Evolutionary conservation across 2,329 filamentous ascomycete genomes (phyloP).

Genomic region (Domatiomyces globalis): DNA sequence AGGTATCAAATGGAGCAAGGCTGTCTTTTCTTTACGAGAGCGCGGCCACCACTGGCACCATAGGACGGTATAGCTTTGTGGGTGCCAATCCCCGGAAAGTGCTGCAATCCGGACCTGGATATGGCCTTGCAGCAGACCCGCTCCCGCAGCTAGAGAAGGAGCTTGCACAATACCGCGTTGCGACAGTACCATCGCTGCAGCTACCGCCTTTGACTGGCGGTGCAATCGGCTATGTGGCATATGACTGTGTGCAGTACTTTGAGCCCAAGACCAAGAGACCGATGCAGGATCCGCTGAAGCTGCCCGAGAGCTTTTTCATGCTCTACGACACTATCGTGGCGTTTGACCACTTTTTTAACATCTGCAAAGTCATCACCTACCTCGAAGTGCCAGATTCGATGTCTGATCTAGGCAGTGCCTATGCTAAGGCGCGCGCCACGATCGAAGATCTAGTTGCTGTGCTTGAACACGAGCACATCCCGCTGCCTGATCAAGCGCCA

Average conservation of each 20-base stretch:
- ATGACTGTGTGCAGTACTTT: conserved; percentile 95
- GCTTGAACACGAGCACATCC: conserved; percentile 59
- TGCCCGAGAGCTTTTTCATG: conserved; percentile 95
- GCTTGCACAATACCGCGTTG: conserved; percentile 63
- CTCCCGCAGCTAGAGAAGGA: conserved; percentile 70
- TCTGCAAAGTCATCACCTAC: conserved; percentile 88
- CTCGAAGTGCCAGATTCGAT: conserved; percentile 50
- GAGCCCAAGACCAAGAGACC: conserved; percentile 88
- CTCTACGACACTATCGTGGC: conserved; percentile 88
- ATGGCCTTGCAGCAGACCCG: conserved; percentile 73
- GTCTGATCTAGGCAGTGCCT: conserved; percentile 49
- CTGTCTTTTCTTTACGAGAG: conserved; percentile 94
- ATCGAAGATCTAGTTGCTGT: conserved; percentile 56
- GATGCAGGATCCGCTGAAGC: conserved; percentile 72
- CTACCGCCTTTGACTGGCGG: conserved; percentile 81
- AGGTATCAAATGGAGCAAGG: conserved; percentile 42
- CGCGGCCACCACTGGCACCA: conserved; percentile 76
- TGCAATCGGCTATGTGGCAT: conserved; percentile 91
- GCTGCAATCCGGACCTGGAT: conserved; percentile 72
- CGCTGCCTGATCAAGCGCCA: conserved; percentile 60
- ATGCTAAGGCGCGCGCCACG: conserved; percentile 49
- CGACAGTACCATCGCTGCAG: conserved; percentile 65
- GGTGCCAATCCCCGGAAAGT: conserved; percentile 67
- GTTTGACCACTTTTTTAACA: conserved; percentile 86
- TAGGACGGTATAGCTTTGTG: conserved; percentile 91